Evolutionary conservation across 805 yeast species (phyloP), one percentile per base, ranked within the genome.

Genomic region (Jamesozyma lodderae): DNA sequence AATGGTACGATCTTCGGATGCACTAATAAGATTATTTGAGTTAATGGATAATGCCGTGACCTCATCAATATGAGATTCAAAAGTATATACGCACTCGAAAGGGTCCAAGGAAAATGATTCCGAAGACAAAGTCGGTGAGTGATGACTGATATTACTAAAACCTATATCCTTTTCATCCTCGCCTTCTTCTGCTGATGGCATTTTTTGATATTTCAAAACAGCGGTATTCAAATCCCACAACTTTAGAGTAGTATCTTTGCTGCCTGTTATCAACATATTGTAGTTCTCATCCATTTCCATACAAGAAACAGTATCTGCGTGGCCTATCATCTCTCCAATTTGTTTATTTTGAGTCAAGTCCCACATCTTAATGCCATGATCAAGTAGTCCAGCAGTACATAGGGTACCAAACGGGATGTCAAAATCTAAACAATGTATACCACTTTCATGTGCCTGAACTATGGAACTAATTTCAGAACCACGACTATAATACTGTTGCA

Each of bases 291-390:
- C 71, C 67, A 78, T 65, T 48, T 76, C 79, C 59, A 81, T 60
- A 46, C 81, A 75, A 33, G 63, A 64, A 5, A 81, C 80, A 6
- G 75, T 61, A 0, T 82, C 75, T 21, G 42, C 23, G 51, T 81
- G 90, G 15, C 87, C 87, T 37, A 66, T 72, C 35, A 81, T 62
- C 23, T 64, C 51, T 2, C 78, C 78, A 19, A 63, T 51, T 35
- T 72, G 69, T 41, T 64, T 66, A 9, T 75, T 70, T 21, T 72
- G 66, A 27, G 79, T 72, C 48, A 81, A 59, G 63, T 87, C 94
- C 95, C 95, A 87, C 4, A 87, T 81, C 45, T 80, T 70, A 3
- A 86, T 80, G 0, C 81, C 74, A 53, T 79, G 83, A 55, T 86
- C 95, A 48, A 76, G 62, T 10, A 86, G 75, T 2, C 55, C 59